Conservation (phyloP, 2,329 filamentous ascomycete species). For the Sporothrix variecibatus region DNA sequence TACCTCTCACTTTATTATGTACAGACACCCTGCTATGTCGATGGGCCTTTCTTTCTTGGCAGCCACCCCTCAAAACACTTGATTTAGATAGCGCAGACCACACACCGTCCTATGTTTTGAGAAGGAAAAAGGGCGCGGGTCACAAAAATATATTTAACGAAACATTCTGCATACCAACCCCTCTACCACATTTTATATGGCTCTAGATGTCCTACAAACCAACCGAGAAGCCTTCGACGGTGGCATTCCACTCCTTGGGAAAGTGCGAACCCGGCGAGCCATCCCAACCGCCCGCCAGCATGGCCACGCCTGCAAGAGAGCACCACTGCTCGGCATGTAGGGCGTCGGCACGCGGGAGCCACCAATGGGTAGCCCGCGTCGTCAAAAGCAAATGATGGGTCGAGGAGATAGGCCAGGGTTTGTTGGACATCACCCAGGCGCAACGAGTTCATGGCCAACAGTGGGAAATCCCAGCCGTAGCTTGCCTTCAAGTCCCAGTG, state of each 20-base stretch:
- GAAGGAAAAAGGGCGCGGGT: slow-evolving; percentile 15
- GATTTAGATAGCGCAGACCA: slow-evolving; percentile 23
- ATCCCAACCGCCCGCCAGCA: slow-evolving; percentile 62
- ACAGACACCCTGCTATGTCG: not conserved
- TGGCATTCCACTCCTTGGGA: slow-evolving; percentile 50
- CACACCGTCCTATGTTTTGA: slow-evolving; percentile 13
- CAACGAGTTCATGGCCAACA: slow-evolving; percentile 49
- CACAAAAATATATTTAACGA: not conserved
- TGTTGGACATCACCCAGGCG: slow-evolving; percentile 44
- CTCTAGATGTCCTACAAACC: slow-evolving; percentile 41
- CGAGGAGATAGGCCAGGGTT: slow-evolving; percentile 48
- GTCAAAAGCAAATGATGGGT: slow-evolving; percentile 56
- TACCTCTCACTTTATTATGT: no score
- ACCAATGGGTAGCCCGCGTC: slow-evolving; percentile 58
- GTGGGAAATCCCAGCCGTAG: slow-evolving; percentile 49
- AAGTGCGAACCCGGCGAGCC: slow-evolving; percentile 49
- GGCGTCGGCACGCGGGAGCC: slow-evolving; percentile 56
- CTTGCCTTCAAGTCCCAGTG: slow-evolving; percentile 44
- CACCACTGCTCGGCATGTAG: slow-evolving; percentile 56
- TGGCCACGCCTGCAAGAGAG: slow-evolving; percentile 55
- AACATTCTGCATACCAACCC: not conserved
- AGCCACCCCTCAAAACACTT: not conserved
- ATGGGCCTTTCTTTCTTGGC: no score
- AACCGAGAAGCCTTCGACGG: slow-evolving; percentile 50
- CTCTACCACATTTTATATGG: no score